These are phyloP conservation scores for Phytopythium kandeliae DNA, from an alignment of 352 stramenopile genomes.

Conservation along the genomic window DNA sequence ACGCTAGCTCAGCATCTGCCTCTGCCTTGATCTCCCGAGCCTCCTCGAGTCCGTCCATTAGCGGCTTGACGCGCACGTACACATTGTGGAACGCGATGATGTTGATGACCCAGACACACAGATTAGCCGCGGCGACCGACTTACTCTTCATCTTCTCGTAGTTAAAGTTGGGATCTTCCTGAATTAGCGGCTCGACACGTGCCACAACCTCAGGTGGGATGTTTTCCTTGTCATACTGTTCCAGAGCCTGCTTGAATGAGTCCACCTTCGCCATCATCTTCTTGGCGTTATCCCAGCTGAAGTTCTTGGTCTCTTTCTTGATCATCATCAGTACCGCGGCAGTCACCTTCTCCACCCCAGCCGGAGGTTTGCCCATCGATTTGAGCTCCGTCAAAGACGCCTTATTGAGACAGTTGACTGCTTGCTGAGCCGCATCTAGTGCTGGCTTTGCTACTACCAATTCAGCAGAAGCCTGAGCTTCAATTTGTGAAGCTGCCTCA, in stretches of 20 bases:
- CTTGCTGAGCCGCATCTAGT: conserved; percentile 75
- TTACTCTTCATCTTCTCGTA: conserved; percentile 95
- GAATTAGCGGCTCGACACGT: conserved; percentile 75
- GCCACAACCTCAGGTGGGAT: conserved; percentile 86
- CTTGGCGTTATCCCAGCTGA: conserved; percentile 93
- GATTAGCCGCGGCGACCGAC: conserved; percentile 84
- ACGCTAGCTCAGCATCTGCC: conserved; percentile 76
- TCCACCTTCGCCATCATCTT: conserved; percentile 96
- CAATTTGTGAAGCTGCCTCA: conserved; percentile 59
- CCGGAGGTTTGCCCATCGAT: conserved; percentile 82
- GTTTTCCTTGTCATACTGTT: conserved; percentile 90
- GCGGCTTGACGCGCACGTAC: conserved; percentile 91
- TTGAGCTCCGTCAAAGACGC: conserved; percentile 85
- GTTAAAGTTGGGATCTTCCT: conserved; percentile 90
- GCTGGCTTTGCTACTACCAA: conserved; percentile 79
- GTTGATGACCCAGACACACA: conserved; percentile 93
- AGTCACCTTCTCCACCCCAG: conserved; percentile 88
- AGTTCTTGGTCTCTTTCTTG: conserved; percentile 93
- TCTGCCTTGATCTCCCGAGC: conserved; percentile 66
- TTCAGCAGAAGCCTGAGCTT: conserved; percentile 62
- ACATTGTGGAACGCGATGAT: conserved; percentile 91
- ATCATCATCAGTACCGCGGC: conserved; percentile 89
- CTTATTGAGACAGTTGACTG: conserved; percentile 89
- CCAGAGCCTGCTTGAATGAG: conserved; percentile 87
- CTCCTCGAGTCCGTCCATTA: conserved; percentile 91